These are phyloP conservation scores for Exophiala sp. DNA, from an alignment of 2,329 filamentous ascomycete species.

Conservation along the genomic window DNA sequence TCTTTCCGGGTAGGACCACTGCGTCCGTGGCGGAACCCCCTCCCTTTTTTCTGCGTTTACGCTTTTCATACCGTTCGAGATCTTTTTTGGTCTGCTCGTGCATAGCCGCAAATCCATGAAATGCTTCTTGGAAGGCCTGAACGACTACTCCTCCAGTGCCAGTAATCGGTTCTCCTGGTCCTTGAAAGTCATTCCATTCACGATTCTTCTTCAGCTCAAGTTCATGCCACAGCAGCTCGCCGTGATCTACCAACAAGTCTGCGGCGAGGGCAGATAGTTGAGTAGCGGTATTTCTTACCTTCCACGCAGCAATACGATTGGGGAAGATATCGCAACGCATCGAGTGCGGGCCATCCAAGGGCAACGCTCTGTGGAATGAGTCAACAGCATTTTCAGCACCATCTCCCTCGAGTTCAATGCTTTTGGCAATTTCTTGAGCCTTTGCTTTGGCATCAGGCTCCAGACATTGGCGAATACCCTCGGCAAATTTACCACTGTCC, in stretches of 20 bases:
- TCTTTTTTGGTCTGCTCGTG: constrained; percentile 48
- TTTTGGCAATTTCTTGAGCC: constrained; percentile 35
- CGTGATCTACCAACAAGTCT: constrained; percentile 50
- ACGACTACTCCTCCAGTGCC: constrained; percentile 47
- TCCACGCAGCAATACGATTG: constrained; percentile 53
- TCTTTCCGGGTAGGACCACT: constrained; percentile 21
- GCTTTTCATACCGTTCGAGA: constrained; percentile 45
- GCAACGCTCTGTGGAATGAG: constrained; percentile 41
- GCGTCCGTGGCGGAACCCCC: constrained; percentile 14
- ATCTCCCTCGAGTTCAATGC: constrained; percentile 37
- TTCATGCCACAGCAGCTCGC: constrained; percentile 50
- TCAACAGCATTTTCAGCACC: constrained; percentile 40
- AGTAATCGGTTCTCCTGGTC: constrained; percentile 52
- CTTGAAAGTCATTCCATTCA: constrained; percentile 55
- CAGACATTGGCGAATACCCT: constrained; percentile 37
- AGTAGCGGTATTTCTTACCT: constrained; percentile 45
- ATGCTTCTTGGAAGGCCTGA: constrained; percentile 45
- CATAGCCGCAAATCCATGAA: constrained; percentile 47
- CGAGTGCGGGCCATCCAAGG: constrained; percentile 30
- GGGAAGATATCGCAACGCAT: constrained; percentile 38
- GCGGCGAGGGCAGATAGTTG: constrained; percentile 53
- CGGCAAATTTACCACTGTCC: constrained; percentile 34
- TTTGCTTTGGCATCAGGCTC: constrained; percentile 31
- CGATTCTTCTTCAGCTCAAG: constrained; percentile 46
- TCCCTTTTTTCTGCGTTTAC: constrained; percentile 36